Base-by-base conservation (phyloP, 345 rosid genomes). In the Ceriops tagal region DNA sequence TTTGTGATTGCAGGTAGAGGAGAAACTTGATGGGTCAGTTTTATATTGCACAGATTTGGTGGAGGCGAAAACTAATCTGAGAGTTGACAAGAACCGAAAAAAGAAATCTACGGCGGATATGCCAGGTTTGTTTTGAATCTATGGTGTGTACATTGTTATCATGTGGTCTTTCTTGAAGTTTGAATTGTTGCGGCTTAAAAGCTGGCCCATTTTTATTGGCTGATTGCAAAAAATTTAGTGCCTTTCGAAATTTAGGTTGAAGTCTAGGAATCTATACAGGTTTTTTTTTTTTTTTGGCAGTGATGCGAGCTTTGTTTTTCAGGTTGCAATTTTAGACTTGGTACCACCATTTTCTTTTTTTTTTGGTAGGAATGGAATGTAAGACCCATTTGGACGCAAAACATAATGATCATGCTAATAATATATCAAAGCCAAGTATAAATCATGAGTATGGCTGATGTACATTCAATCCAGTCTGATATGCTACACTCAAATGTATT, bases 1-100 rank as follows among this genome's bases (percentile, higher is more conserved):
- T 37, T 34, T 37, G 16, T 67, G 55, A 21, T 22, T 73, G 84
- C 80, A 87, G 91, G 70, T 37, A 66, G 77, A 68, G 73, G 78
- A 83, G 64, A 74, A 82, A 72, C 62, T 58, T 28, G 65, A 65
- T 58, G 73, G 28, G 58, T 76, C 73, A 52, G 70, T 57, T 53
- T 35, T 51, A 69, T 65, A 70, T 49, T 34, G 77, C 35, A 68
- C 51, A 3, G 62, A 58, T 69, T 53, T 26, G 43, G 81, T 51
- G 21, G 75, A 68, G 80, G 73, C 67, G 64, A 79, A 60, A 77
- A 26, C 7, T n/a, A 71, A 78, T 56, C 32, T 74, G 51, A 65
- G 71, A 75, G 67, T 56, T 28, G 70, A 49, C 46, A 67, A 62
- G 56, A 73, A 11, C 8, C 20, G 78, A 57, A 72, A 71, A 56